phyloP scores from a whole-genome alignment of 139 green algal genomes.

The Microglena sp. region DNA sequence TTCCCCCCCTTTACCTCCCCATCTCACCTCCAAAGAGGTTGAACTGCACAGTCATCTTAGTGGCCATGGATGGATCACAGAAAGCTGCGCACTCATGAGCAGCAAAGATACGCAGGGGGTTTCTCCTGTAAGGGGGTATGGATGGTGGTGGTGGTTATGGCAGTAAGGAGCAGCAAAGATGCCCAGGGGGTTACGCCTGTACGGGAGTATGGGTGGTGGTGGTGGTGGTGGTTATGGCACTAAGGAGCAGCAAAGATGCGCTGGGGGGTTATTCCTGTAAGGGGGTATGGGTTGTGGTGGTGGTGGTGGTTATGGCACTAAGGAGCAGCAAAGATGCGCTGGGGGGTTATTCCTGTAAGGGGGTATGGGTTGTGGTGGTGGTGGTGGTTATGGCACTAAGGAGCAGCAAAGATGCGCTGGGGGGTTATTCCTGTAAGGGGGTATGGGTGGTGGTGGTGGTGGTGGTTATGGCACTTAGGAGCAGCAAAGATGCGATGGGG shows the following conservation, averaged over 20 bases:
- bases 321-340: not conserved
- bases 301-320: not conserved
- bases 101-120: slow-evolving; percentile 80
- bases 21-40: slow-evolving; percentile 91
- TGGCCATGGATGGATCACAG: slow-evolving; percentile 68
- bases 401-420: too few species aligned
- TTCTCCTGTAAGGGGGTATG: slow-evolving; percentile 18
- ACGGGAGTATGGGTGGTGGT: not conserved
- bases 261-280: not conserved
- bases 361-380: too few species aligned
- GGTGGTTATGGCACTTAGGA: too few species aligned
- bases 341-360: too few species aligned
- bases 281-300: not conserved
- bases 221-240: not conserved
- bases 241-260: slow-evolving; percentile 1
- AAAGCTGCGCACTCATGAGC: slow-evolving; percentile 72
- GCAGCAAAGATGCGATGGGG: too few species aligned
- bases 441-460: too few species aligned
- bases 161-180: slow-evolving; percentile 5
- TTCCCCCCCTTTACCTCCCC: too few species aligned
- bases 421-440: too few species aligned
- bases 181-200: not conserved
- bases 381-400: too few species aligned
- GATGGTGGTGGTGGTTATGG: not conserved
- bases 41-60: slow-evolving; percentile 76